A percentile compares a stretch with the other conserved stretches of the same genome.
Evolutionary conservation across 2,329 filamentous ascomycete genomes (phyloP).

Genomic region (Plenodomus lindquistii): DNA sequence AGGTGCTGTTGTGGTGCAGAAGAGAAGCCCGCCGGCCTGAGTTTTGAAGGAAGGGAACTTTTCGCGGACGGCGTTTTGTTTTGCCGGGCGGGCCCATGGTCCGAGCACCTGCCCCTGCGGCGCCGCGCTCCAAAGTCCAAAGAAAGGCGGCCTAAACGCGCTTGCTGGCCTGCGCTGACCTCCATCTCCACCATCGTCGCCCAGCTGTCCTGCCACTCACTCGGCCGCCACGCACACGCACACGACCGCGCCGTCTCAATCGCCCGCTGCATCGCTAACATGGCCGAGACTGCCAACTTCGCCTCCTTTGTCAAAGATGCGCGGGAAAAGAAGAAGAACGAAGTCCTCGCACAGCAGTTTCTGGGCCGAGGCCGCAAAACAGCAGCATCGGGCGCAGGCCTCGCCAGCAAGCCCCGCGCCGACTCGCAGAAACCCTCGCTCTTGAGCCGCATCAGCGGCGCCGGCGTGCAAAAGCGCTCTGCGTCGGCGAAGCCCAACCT

Average conservation of each 20-base stretch:
- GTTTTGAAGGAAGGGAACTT: slow-evolving; percentile 27
- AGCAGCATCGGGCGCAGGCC: slow-evolving; percentile 55
- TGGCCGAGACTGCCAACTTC: slow-evolving; percentile 32
- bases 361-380: slow-evolving; percentile 62
- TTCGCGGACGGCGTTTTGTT: slow-evolving; percentile 23
- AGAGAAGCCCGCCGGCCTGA: slow-evolving; percentile 17
- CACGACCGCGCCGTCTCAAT: neutral
- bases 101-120: slow-evolving; percentile 9
- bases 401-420: slow-evolving; percentile 46
- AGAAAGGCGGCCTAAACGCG: neutral
- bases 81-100: slow-evolving; percentile 16
- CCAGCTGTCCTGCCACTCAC: neutral
- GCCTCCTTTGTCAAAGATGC: slow-evolving; percentile 39
- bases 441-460: slow-evolving; percentile 67
- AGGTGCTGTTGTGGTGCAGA: slow-evolving; percentile 25
- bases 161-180: neutral
- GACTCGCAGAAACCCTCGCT: slow-evolving; percentile 58
- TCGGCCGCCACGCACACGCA: neutral
- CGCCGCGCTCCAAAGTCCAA: slow-evolving; percentile 19
- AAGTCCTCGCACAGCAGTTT: slow-evolving; percentile 72
- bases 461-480: slow-evolving; percentile 67
- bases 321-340: slow-evolving; percentile 72
- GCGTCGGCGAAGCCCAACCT: slow-evolving; percentile 43
- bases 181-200: slow-evolving; percentile 2
- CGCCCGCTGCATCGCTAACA: slow-evolving; percentile 6